Base-by-base conservation (phyloP, 2,329 filamentous ascomycete species). In the Trichoderma sp. region DNA sequence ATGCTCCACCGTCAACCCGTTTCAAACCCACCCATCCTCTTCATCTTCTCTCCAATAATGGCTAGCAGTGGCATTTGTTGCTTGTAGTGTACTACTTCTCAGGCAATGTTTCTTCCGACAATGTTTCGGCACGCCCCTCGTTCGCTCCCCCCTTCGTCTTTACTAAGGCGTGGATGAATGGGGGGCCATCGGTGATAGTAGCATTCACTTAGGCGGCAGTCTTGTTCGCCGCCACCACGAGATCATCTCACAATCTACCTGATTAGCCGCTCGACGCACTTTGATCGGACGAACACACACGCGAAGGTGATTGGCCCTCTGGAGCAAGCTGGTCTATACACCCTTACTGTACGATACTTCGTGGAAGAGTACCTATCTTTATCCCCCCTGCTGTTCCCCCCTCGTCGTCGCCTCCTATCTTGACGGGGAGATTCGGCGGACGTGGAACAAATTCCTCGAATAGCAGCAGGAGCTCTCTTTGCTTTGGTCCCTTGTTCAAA, bases 211-310 rank as follows among this genome's bases (percentile, higher is more conserved):
- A n/a, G 53, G 53, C 64, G 62, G 63, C 58, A 63, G 71, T 58
- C 66, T 26, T 57, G 32, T 32, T 64, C 47, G 32, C 71, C 56
- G 57, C 66, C 71, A 51, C 71, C 71, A 62, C 71, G 60, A 72
- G 58, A 51, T 56, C 47, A 70, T 72, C 65, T 70, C 28, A 21
- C 26, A 70, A 65, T 63, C 66, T 72, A 34, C 39, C 58, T 57
- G 58, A 64, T 70, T 70, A 72, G 51, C 65, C 71, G 66, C 63
- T 72, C 43, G 65, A 72, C 39, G 24, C 53, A 24, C 57, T 18
- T 53, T 70, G 71, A 72, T 72, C 71, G 71, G 66, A 72, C 66
- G 71, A 69, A 64, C 47, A 58, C 47, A 62, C 34, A 61, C 34
- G 56, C 28, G 53, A 47, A 14, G 24, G 8, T 43, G 39, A 68